Base-by-base conservation (phyloP, 1,284 basidiomycete genomes). In the Puccinia coronata region DNA sequence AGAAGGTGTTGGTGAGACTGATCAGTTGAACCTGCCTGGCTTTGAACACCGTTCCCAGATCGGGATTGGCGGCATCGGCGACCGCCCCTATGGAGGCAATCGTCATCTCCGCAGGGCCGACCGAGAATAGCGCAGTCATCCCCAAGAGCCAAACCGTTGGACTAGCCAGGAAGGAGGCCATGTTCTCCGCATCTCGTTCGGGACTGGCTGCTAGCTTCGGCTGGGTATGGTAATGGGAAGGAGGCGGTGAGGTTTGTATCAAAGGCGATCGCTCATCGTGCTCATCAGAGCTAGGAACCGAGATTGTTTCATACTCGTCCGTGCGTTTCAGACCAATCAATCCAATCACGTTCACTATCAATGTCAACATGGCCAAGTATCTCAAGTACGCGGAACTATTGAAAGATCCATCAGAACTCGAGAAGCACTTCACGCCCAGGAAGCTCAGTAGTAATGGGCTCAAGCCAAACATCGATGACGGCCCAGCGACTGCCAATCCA, bases 81-180 rank as follows among this genome's bases (percentile, higher is more conserved):
- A 78, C 76, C n/a, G 76, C 39, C 1, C 76, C 76, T 9, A 78
- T 78, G 4, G 76, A 78, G 28, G 76, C 61, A 28, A 78, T 57
- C 11, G 76, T 78, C 76, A 78, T 78, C n/a, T 78, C 76, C 5
- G 76, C 65, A 49, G 76, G 76, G n/a, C 76, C 76, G 20, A 49
- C 47, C 31, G 76, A 53, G 23, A 78, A 34, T 16, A 78, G 39
- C 1, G 57, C 76, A 14, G 51, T 41, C 5, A 70, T 67, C n/a
- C 76, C 76, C 23, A 78, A 41, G 23, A 67, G 20, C 76, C 76
- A 78, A 43, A 78, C 76, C 36, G 76, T 55, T 31, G 76, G 63
- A 25, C 51, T 61, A 51, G 65, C 43, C 49, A 78, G 57, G 65
- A 78, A 78, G 25, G 63, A 41, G 14, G 28, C 2, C 1, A 69